Evolutionary conservation across 164 flowering plant genomes (phyloP), one percentile per base, ranked within the genome.

Genomic region (Magnolia kwangsiensis): DNA sequence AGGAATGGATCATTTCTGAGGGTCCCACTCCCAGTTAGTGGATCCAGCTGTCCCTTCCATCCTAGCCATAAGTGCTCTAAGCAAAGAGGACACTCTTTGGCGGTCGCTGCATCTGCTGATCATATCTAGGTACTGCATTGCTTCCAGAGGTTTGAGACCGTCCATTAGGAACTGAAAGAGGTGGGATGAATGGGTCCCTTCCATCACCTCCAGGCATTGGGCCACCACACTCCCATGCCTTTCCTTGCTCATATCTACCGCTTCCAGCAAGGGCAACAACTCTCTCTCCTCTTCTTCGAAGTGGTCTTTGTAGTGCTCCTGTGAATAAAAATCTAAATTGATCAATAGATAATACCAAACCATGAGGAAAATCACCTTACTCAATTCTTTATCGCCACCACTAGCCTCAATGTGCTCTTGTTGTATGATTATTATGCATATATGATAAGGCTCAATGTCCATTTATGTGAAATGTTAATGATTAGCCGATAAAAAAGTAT

Each of bases 231-330:
- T 83, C 77, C 75, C 79, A 51, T 89, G 85, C 72, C 82, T 82
- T 66, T 79, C 87, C 73, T 77, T 78, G 72, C 82, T 83, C 79
- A 87, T 76, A 64, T 84, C 93, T 3, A 82, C 75, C 0, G 91
- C 93, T 76, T 87, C 92, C 82, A 92, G 75, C 72, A 86, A 75
- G 8, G 95, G 93, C 81, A 91, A 73, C 64, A 92, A 51, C 71
- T 89, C 79, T 72, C 74, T 84, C 77, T 92, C 95, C 74, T 92
- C 97, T 82, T 88, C 90, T 11, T 83, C 86, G 78, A 92, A 92
- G 78, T 92, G 94, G 51, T 87, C 77, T 55, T 81, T 84, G 82
- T 88, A 87, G 58, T 84, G 82, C 51, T 79, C 83, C 92, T 90
- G 82, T 6, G 4, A 1, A 45, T 77, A 51, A 76, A 14, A 61